These are phyloP conservation scores for Cornus suecica DNA, from an alignment of 148 eudicot genomes.

Conservation along the genomic window DNA sequence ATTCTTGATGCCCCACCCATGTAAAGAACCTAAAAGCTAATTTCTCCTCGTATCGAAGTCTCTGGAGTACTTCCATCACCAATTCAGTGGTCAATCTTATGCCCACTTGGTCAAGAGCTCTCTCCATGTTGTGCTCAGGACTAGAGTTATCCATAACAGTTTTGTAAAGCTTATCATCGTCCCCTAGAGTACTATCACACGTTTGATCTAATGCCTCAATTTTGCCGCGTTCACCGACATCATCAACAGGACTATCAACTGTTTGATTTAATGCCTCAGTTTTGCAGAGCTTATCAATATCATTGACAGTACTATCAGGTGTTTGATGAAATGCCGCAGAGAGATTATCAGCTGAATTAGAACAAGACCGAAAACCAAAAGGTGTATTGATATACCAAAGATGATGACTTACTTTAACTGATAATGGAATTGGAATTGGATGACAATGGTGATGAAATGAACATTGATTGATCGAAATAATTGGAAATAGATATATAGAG, in stretches of 20 bases:
- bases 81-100: constrained; percentile 48
- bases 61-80: constrained; percentile 55
- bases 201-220: constrained; percentile 2
- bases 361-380: not conserved
- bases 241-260: not conserved
- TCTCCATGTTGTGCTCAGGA: constrained; percentile 46
- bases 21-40: constrained; percentile 87
- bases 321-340: constrained; percentile 1
- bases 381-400: not conserved
- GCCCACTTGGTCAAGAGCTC: constrained; percentile 38
- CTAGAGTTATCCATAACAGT: constrained; percentile 34
- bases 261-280: constrained; percentile 9
- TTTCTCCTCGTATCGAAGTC: constrained; percentile 72
- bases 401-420: not conserved
- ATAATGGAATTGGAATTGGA: not conserved
- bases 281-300: constrained; percentile 41
- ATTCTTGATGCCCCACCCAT: constrained; percentile 75
- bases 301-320: constrained; percentile 4
- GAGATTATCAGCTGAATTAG: not conserved
- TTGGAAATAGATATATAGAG: not conserved
- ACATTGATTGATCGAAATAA: not conserved
- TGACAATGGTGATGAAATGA: not conserved
- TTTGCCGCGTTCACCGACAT: too few species aligned
- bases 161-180: constrained; percentile 41
- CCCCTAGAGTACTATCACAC: constrained; percentile 1